phyloP scores from a whole-genome alignment of 345 rosid genomes.

The Sapria himalayana region DNA sequence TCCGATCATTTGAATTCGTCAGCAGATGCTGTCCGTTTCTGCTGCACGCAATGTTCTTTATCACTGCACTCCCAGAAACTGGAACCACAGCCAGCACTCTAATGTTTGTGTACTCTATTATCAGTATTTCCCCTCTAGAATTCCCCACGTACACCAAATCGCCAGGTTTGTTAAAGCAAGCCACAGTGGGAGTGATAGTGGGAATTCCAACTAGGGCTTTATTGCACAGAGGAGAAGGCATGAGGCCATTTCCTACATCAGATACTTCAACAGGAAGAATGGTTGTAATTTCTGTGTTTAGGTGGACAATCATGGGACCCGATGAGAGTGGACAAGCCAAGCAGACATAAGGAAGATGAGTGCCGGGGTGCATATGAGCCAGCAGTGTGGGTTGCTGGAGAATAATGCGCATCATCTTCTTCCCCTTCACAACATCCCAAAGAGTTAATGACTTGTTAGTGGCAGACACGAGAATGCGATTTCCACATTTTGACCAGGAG shows the following conservation, averaged over 20 bases:
- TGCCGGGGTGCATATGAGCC: conserved; percentile 77
- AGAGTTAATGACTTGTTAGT: conserved; percentile 85
- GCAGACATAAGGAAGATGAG: conserved; percentile 59
- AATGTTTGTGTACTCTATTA: conserved; percentile 49
- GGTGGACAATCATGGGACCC: conserved; percentile 81
- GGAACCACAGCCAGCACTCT: conserved; percentile 50
- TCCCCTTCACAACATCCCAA: conserved; percentile 70
- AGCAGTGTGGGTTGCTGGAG: conserved; percentile 68
- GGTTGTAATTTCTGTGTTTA: conserved; percentile 39
- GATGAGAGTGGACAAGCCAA: conserved; percentile 85
- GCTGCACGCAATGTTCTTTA: conserved; percentile 73
- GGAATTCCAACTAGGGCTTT: conserved; percentile 44
- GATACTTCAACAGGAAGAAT: conserved; percentile 46
- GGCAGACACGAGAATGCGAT: conserved; percentile 77
- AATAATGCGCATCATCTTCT: conserved; percentile 35
- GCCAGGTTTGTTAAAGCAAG: conserved; percentile 87
- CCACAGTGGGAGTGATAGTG: conserved; percentile 63
- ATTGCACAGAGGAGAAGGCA: conserved; percentile 44
- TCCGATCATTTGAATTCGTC: conserved; percentile 89
- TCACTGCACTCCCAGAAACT: conserved; percentile 44
- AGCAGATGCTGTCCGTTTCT: conserved; percentile 82
- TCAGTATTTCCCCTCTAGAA: conserved; percentile 85
- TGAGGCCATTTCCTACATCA: conserved; percentile 33
- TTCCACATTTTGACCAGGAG: conserved; percentile 90
- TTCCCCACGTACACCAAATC: conserved; percentile 90